phyloP scores from a whole-genome alignment of 495 filamentous ascomycete species.

The Penicillium canescens region DNA sequence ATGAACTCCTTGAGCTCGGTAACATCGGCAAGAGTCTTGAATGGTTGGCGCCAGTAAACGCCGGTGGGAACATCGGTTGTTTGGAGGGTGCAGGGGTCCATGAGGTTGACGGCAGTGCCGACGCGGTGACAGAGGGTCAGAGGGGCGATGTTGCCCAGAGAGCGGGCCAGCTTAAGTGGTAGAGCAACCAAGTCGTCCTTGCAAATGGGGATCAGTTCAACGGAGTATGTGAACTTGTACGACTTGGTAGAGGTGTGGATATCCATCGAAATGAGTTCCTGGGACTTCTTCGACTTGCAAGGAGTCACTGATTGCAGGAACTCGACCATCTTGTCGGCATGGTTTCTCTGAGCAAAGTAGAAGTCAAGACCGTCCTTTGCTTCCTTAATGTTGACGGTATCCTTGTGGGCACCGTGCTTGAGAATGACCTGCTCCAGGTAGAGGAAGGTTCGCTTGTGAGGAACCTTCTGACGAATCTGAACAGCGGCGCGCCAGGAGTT shows the following conservation, averaged over 20 bases:
- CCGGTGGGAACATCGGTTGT: constrained; percentile 78
- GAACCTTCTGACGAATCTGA: constrained; percentile 94
- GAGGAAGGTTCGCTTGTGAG: constrained; percentile 95
- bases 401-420: constrained; percentile 86
- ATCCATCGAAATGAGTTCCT: constrained; percentile 91
- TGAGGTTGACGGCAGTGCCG: constrained; percentile 82
- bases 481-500: constrained; percentile 87
- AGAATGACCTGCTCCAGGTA: constrained; percentile 96
- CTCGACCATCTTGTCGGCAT: constrained; percentile 89
- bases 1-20: constrained; percentile 89
- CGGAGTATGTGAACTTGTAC: constrained; percentile 89
- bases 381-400: constrained; percentile 97
- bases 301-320: constrained; percentile 78
- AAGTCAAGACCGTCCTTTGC: constrained; percentile 93
- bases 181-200: constrained; percentile 94
- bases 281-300: constrained; percentile 76
- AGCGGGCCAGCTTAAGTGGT: constrained; percentile 83
- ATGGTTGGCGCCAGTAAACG: constrained; percentile 86
- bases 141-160: constrained; percentile 82
- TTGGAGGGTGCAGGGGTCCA: constrained; percentile 90
- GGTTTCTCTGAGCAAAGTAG: constrained; percentile 83
- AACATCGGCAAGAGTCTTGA: constrained; percentile 78
- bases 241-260: constrained; percentile 84
- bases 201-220: constrained; percentile 88
- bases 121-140: constrained; percentile 83